Base-by-base conservation (phyloP, 2,329 filamentous ascomycete genomes). In the Aspergillus neotritici region DNA sequence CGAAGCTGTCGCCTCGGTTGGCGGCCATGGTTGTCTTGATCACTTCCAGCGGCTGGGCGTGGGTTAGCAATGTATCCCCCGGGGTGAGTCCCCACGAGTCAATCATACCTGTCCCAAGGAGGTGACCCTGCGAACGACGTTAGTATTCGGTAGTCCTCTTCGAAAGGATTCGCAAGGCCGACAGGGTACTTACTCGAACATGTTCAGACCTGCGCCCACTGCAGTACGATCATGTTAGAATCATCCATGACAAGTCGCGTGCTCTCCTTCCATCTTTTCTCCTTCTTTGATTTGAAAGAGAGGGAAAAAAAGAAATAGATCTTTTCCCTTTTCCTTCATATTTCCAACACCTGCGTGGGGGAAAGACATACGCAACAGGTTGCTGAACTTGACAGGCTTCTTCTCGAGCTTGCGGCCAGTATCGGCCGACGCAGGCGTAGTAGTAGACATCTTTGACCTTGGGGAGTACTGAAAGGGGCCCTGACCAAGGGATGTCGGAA, bases 321-420 rank as follows among this genome's bases (percentile, higher is more conserved):
- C 7, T 25, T 8, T 25, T 17, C 5, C 9, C 21, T 25, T 25
- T 25, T 25, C 21, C 21, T 9, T 25, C 3, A 3, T 2, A 10
- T 36, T 28, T 17, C 28, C 11, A 13, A 37, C 9, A 33, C 10
- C 37, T 14, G 21, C 25, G 35, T 16, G 13, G 17, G 29, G 30
- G 28, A 35, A 9, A 31, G 34, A 75, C 76, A 65, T 64, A 80
- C 76, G 82, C 64, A 98, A 77, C 80, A 98, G 72, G 76, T 98
- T 98, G 77, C 89, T 95, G 80, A 97, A 97, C 82, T 96, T 97
- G 81, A 98, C 81, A 56, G 93, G 93, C 82, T 97, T 97, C 86
- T 97, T 97, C 84, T 96, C 90, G 68, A 94, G 75, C 70, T 69
- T 73, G 68, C 74, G 69, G 67, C 73, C 71, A 32, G 36, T 29